phyloP scores from a whole-genome alignment of 2,329 filamentous ascomycete genomes.

The Nothophoma quercina region DNA sequence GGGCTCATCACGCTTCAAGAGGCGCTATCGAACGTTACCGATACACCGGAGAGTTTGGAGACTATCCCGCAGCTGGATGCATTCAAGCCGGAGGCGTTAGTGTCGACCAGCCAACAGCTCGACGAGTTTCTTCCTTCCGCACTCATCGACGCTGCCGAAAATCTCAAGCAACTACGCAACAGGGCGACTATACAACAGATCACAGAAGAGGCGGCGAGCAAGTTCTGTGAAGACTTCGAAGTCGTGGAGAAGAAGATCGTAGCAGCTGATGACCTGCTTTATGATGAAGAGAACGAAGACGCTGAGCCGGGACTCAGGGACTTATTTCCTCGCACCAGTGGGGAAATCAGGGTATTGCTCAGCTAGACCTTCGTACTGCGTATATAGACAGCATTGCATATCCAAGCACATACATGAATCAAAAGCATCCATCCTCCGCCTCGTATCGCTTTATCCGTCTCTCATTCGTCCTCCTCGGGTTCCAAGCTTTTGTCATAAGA shows the following conservation, averaged over 20 bases:
- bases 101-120: slow-evolving; percentile 74
- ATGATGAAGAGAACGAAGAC: slow-evolving; percentile 47
- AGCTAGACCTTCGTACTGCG: slow-evolving; percentile 53
- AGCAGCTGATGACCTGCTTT: slow-evolving; percentile 62
- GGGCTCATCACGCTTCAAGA: slow-evolving; percentile 72
- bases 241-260: slow-evolving; percentile 68
- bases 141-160: slow-evolving; percentile 88
- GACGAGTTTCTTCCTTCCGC: slow-evolving; percentile 94
- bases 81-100: slow-evolving; percentile 69
- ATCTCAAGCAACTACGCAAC: slow-evolving; percentile 76
- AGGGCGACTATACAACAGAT: slow-evolving; percentile 75
- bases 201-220: slow-evolving; percentile 81
- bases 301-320: slow-evolving; percentile 57
- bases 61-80: slow-evolving; percentile 63
- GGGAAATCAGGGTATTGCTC: slow-evolving; percentile 69
- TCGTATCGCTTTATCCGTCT: too few species aligned
- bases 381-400: neutral
- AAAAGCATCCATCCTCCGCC: too few species aligned
- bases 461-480: neutral
- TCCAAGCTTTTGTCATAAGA: neutral
- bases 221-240: slow-evolving; percentile 87
- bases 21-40: slow-evolving; percentile 58
- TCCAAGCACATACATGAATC: neutral
- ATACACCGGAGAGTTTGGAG: slow-evolving; percentile 59
- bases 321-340: slow-evolving; percentile 69